Percentiles rank a stretch among this genome's conserved stretches.
Evolutionary conservation across 1,284 basidiomycete genomes (phyloP).

Genomic region (Porodaedalea pini): DNA sequence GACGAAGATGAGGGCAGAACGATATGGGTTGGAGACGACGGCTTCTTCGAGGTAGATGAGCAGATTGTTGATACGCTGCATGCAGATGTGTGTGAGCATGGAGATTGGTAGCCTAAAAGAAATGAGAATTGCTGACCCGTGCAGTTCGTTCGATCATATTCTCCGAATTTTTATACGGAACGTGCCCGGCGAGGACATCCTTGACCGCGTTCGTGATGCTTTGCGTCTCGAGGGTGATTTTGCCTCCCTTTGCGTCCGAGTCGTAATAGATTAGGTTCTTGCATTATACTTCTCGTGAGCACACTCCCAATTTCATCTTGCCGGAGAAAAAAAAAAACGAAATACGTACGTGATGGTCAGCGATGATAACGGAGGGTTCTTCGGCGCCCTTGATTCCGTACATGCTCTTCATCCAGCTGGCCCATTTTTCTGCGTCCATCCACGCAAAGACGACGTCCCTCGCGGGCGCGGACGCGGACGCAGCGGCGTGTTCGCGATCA

Average conservation of each 20-base stretch:
- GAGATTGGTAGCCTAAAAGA: neutral
- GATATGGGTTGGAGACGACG: constrained; percentile 20
- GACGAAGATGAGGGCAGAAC: constrained; percentile 17
- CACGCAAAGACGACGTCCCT: constrained; percentile 78
- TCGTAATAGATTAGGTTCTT: constrained; percentile 71
- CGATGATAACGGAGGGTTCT: constrained; percentile 63
- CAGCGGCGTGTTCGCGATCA: constrained; percentile 41
- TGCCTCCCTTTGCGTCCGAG: constrained; percentile 45
- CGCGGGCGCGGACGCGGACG: constrained; percentile 25
- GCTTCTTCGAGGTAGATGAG: constrained; percentile 9
- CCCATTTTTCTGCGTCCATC: constrained; percentile 82
- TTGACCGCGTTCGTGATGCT: constrained; percentile 72
- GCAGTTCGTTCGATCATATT: constrained; percentile 65
- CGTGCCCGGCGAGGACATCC: constrained; percentile 54
- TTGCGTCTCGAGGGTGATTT: constrained; percentile 51
- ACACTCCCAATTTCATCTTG: neutral
- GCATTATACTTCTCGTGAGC: constrained; percentile 11
- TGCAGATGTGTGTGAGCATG: neutral
- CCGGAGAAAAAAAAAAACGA: neutral
- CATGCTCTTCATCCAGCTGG: constrained; percentile 83
- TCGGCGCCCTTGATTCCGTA: constrained; percentile 56
- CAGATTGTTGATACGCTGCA: constrained; percentile 12
- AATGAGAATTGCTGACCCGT: constrained; percentile 45
- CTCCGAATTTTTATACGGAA: constrained; percentile 63
- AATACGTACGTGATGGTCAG: constrained; percentile 71